These are phyloP conservation scores for Ammopiptanthus mongolicus DNA, from an alignment of 306 rosid species.

Conservation along the genomic window DNA sequence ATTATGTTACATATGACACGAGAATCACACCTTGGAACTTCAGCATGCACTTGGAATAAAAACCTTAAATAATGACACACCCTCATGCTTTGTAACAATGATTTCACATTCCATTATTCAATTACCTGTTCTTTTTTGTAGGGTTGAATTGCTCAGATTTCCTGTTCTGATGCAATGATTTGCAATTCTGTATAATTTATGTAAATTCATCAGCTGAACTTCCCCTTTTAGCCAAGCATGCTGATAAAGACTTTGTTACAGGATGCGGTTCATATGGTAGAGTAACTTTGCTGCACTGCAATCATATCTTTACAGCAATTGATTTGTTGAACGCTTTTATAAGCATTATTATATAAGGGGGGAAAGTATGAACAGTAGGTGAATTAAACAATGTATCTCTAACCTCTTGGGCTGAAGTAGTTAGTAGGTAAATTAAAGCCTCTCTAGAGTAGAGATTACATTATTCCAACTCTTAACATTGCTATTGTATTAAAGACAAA, in stretches of 20 bases:
- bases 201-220: background rate
- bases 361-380: background rate
- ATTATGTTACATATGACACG: constrained; percentile 11
- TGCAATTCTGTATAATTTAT: background rate
- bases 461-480: too few relatives aligned
- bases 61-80: background rate
- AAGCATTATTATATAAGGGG: background rate
- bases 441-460: too few relatives aligned
- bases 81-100: background rate
- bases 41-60: background rate
- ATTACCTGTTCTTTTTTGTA: background rate
- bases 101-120: constrained; percentile 1
- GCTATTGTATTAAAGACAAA: too few relatives aligned
- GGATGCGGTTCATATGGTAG: background rate
- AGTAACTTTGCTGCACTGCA: background rate
- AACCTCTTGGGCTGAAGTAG: too few relatives aligned
- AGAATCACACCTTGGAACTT: background rate
- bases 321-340: background rate
- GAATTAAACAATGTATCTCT: too few relatives aligned
- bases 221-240: background rate
- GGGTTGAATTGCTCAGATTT: background rate
- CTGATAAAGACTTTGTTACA: background rate
- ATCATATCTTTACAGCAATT: background rate
- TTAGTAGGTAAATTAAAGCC: too few relatives aligned
- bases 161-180: background rate